Evolutionary conservation across 2,329 filamentous ascomycete species (phyloP).

Genomic region (Neonectria ditissima): DNA sequence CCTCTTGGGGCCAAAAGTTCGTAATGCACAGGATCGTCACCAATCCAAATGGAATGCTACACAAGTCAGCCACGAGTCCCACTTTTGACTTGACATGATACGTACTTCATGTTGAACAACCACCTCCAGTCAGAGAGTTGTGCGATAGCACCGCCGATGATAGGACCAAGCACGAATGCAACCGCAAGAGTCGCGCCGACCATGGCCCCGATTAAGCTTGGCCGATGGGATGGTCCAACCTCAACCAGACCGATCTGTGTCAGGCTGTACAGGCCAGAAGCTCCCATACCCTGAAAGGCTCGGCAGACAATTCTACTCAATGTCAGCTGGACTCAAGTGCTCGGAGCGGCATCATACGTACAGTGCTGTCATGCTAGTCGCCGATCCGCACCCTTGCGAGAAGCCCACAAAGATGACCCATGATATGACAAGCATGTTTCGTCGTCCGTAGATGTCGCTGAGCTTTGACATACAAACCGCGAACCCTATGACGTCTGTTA

Average conservation of each 20-base stretch:
- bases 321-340: slow-evolving; percentile 33
- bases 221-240: slow-evolving; percentile 64
- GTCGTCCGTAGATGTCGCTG: slow-evolving; percentile 70
- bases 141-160: slow-evolving; percentile 68
- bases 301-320: slow-evolving; percentile 65
- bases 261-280: slow-evolving; percentile 71
- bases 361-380: slow-evolving; percentile 64
- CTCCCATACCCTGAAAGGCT: slow-evolving; percentile 70
- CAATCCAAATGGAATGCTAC: slow-evolving; percentile 62
- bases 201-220: slow-evolving; percentile 65
- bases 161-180: slow-evolving; percentile 68
- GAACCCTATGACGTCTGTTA: slow-evolving; percentile 56
- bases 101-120: slow-evolving; percentile 72
- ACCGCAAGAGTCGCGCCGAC: slow-evolving; percentile 67
- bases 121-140: slow-evolving; percentile 67
- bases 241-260: slow-evolving; percentile 69
- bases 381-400: slow-evolving; percentile 65
- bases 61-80: slow-evolving; percentile 25
- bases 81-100: neutral
- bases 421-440: slow-evolving; percentile 60
- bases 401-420: slow-evolving; percentile 68
- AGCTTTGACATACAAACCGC: slow-evolving; percentile 69
- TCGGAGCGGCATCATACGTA: slow-evolving; percentile 46
- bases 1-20: slow-evolving; percentile 58
- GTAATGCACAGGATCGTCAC: slow-evolving; percentile 60